Evolutionary conservation across 495 filamentous ascomycete genomes (phyloP).

Genomic region (Choiromyces venosus): DNA sequence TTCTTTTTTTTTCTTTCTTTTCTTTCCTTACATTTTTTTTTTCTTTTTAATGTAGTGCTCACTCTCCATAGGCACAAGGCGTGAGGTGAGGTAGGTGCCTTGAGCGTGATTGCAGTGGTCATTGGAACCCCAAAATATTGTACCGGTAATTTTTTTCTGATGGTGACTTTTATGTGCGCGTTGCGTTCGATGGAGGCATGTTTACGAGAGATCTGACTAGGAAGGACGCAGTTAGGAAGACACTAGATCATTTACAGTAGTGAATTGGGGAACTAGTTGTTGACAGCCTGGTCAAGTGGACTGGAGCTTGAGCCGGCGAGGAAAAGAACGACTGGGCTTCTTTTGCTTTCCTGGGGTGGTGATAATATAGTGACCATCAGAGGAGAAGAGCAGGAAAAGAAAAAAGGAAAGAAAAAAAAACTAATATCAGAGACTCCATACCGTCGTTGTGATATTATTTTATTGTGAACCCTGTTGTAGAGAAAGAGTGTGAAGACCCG

Average conservation of each 20-base stretch:
- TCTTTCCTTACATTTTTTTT: slow-evolving; percentile 2
- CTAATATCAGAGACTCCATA: neutral
- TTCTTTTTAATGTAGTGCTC: neutral
- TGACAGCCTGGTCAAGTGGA: neutral
- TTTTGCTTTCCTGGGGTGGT: neutral
- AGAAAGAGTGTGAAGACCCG: neutral
- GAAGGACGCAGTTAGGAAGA: neutral
- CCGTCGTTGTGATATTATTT: neutral
- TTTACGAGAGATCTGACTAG: neutral
- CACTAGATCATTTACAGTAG: neutral
- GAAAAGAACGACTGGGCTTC: neutral
- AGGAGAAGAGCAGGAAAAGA: neutral
- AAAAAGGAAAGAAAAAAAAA: neutral
- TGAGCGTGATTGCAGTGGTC: too few relatives aligned
- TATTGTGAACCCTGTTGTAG: slow-evolving; percentile 5
- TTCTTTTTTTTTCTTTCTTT: slow-evolving; percentile 5
- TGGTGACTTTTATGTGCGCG: neutral
- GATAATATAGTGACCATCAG: neutral
- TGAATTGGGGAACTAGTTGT: neutral
- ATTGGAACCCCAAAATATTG: neutral
- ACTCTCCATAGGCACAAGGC: neutral
- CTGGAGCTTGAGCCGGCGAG: neutral
- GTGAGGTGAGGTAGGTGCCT: slow-evolving; percentile 4
- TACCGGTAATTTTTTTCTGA: neutral
- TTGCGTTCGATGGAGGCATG: neutral